Conservation (phyloP, 352 stramenopile species). For the Phytophthora nicotianae region DNA sequence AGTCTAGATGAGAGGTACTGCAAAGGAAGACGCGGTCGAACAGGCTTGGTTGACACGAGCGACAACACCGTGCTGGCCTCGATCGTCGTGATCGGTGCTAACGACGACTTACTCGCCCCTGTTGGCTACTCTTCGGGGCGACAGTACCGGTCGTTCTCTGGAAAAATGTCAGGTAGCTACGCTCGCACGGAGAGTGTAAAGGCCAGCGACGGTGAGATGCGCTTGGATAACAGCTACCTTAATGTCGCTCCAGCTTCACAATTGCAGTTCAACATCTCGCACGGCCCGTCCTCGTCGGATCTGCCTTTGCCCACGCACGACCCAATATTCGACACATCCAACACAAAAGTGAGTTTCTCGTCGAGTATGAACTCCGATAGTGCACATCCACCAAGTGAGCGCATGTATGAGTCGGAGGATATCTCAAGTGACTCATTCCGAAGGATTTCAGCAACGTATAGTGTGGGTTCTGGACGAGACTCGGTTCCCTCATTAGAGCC, state of each 20-base stretch:
- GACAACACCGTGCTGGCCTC: conserved; percentile 20
- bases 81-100: conserved; percentile 31
- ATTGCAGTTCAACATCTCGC: conserved; percentile 13
- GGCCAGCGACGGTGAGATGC: neutral
- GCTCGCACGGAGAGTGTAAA: conserved; percentile 1
- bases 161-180: neutral
- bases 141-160: conserved; percentile 12
- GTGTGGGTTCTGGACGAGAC: conserved; percentile 5
- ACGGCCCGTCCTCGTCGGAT: conserved; percentile 7
- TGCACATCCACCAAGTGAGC: conserved; percentile 1
- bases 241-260: neutral
- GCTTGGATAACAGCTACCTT: neutral
- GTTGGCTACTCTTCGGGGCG: conserved; percentile 6
- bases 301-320: conserved; percentile 5
- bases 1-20: conserved; percentile 12
- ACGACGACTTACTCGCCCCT: conserved; percentile 23
- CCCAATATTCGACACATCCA: conserved; percentile 26
- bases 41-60: conserved; percentile 1
- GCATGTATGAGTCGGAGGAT: conserved; percentile 16
- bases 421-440: conserved; percentile 11
- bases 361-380: conserved; percentile 35
- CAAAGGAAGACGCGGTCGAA: conserved; percentile 1
- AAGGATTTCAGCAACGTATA: conserved; percentile 18
- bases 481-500: conserved; percentile 14
- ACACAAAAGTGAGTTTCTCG: conserved; percentile 37